Conservation (phyloP, 331 rosid species). For the Quercus phellos region DNA sequence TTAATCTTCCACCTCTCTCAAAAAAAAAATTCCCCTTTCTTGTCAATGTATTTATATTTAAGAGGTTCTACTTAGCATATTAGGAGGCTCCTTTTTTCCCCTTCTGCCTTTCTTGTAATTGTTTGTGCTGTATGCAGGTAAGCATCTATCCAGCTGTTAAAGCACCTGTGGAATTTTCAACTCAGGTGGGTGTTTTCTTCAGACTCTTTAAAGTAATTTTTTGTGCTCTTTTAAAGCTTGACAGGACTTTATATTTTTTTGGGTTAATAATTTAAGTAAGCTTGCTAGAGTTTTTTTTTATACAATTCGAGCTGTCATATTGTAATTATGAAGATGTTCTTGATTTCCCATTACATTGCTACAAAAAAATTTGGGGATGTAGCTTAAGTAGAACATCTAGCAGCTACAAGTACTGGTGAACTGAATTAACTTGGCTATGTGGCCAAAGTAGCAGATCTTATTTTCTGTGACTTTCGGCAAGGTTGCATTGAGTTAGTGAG, state of each 20-base stretch:
- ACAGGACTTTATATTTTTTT: neutral
- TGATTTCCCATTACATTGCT: neutral
- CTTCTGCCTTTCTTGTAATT: constrained; percentile 21
- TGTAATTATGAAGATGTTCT: neutral
- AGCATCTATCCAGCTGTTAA: constrained; percentile 88
- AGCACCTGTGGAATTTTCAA: constrained; percentile 80
- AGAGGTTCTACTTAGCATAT: neutral
- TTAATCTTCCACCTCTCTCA: neutral
- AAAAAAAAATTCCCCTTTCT: neutral
- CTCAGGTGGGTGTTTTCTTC: constrained; percentile 47
- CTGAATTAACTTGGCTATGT: neutral
- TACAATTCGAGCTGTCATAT: neutral
- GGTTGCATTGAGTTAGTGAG: neutral
- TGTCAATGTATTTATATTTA: neutral
- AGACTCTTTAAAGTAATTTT: neutral
- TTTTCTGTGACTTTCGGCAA: neutral
- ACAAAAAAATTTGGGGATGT: neutral
- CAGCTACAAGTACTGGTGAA: neutral
- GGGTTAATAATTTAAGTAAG: too few species aligned
- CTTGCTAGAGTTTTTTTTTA: neutral
- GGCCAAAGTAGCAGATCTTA: neutral
- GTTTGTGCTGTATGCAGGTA: constrained; percentile 46
- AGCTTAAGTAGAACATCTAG: neutral
- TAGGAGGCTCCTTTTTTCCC: neutral
- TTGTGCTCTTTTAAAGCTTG: neutral